phyloP scores from a whole-genome alignment of 2,329 filamentous ascomycete genomes.

The Cordyceps javanica region DNA sequence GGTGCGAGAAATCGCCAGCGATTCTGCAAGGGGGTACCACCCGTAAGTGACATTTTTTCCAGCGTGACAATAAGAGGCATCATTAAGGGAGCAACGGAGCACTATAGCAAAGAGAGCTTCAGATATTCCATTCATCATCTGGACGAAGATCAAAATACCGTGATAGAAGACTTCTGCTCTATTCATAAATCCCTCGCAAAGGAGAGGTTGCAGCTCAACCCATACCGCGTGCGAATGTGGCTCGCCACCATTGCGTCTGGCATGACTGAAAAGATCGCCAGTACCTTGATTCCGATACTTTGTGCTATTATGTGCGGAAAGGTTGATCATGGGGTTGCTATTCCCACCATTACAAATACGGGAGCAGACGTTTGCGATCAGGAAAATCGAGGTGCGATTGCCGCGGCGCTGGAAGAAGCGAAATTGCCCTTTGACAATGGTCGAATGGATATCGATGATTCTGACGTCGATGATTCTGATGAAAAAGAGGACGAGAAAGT shows the following conservation, averaged over 20 bases:
- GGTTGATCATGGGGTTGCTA: no score
- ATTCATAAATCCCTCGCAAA: not conserved
- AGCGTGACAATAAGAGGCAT: not conserved
- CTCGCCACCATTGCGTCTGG: not conserved
- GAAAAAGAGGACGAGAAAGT: no score
- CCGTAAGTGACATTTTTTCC: not conserved
- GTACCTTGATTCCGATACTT: not conserved
- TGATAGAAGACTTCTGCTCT: not conserved
- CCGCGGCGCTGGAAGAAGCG: no score
- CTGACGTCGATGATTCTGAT: no score
- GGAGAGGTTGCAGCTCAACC: accelerated
- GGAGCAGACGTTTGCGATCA: no score
- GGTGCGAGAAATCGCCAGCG: not conserved
- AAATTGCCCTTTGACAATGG: no score
- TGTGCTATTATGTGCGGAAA: not conserved
- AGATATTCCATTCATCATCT: not conserved
- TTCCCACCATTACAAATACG: no score
- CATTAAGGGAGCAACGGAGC: not conserved
- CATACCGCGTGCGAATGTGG: not conserved
- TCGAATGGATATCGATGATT: no score
- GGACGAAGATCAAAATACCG: accelerated
- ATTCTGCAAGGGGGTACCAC: not conserved
- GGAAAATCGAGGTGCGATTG: no score
- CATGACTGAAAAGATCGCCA: not conserved
- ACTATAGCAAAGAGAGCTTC: not conserved